Conservation (phyloP, 371 early-diverging fungal species). For the Lichtheimia hyalospora region DNA sequence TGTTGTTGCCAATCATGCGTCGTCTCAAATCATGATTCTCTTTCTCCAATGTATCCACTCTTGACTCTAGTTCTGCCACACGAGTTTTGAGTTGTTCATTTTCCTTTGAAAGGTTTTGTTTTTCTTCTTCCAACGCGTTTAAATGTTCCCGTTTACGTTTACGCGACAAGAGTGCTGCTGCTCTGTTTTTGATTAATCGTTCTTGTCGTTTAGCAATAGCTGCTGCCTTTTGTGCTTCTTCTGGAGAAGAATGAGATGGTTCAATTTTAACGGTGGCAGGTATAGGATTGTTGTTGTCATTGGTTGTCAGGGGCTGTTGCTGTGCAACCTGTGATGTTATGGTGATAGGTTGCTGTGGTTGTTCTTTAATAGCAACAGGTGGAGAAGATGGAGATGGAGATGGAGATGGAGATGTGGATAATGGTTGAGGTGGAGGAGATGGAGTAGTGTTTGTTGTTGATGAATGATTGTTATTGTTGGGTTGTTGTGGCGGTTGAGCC, state of each 20-base stretch:
- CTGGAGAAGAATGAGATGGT: constrained; percentile 2
- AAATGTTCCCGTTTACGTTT: constrained; percentile 89
- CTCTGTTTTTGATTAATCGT: constrained; percentile 89
- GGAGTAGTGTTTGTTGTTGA: not conserved
- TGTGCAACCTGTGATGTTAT: constrained; percentile 9
- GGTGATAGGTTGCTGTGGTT: constrained; percentile 20
- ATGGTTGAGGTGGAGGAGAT: constrained; percentile 9
- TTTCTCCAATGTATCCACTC: constrained; percentile 33
- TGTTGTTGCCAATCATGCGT: not conserved
- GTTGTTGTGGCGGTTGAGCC: not conserved
- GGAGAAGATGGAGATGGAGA: constrained; percentile 4
- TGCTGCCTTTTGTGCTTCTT: constrained; percentile 30
- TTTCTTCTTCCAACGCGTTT: constrained; percentile 60
- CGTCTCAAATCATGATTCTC: constrained; percentile 37
- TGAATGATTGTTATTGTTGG: not conserved
- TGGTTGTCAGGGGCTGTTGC: not conserved
- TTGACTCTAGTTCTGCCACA: constrained; percentile 61
- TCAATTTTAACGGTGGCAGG: constrained; percentile 10
- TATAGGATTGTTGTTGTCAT: constrained; percentile 7
- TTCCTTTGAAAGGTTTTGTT: constrained; percentile 11
- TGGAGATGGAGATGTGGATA: constrained; percentile 3
- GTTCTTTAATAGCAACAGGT: constrained; percentile 1
- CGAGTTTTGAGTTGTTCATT: constrained; percentile 44
- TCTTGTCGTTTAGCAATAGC: constrained; percentile 76
- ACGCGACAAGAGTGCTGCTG: constrained; percentile 84